Percentiles rank a stretch among this genome's conserved stretches.
Evolutionary conservation across 805 yeast species (phyloP).

Genomic region (Lachancea sp.): DNA sequence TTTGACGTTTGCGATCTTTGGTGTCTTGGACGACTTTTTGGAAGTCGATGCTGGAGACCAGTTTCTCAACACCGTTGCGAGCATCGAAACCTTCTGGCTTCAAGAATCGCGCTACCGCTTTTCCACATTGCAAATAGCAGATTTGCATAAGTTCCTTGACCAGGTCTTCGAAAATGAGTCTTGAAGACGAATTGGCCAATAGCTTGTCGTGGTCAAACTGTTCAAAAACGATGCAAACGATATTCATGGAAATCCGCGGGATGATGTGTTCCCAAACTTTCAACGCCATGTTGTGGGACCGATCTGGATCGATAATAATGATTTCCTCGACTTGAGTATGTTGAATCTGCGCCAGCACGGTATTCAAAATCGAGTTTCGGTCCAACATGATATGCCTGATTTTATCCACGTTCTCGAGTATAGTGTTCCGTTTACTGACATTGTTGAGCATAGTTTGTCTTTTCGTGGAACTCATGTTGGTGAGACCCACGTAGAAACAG

Average conservation of each 20-base stretch:
- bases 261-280: constrained; percentile 28
- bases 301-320: constrained; percentile 14
- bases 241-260: constrained; percentile 28
- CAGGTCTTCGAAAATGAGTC: constrained; percentile 22
- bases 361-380: constrained; percentile 6
- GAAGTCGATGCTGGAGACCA: constrained; percentile 13
- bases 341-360: constrained; percentile 6
- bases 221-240: constrained; percentile 30
- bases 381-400: constrained; percentile 1
- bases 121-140: constrained; percentile 22
- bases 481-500: constrained; percentile 23
- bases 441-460: background rate
- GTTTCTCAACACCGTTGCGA: background rate
- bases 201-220: constrained; percentile 26
- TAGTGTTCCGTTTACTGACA: background rate
- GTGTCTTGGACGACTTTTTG: constrained; percentile 16
- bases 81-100: background rate
- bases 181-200: constrained; percentile 20
- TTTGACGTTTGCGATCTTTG: constrained; percentile 19
- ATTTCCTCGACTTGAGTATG: constrained; percentile 11
- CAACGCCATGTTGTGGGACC: constrained; percentile 19
- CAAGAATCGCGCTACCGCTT: constrained; percentile 1
- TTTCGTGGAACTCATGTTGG: constrained; percentile 12
- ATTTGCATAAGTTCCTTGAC: constrained; percentile 25
- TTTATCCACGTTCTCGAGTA: constrained; percentile 2